Conservation (phyloP, 2,329 filamentous ascomycete genomes). For the Xylariaceae sp. region DNA sequence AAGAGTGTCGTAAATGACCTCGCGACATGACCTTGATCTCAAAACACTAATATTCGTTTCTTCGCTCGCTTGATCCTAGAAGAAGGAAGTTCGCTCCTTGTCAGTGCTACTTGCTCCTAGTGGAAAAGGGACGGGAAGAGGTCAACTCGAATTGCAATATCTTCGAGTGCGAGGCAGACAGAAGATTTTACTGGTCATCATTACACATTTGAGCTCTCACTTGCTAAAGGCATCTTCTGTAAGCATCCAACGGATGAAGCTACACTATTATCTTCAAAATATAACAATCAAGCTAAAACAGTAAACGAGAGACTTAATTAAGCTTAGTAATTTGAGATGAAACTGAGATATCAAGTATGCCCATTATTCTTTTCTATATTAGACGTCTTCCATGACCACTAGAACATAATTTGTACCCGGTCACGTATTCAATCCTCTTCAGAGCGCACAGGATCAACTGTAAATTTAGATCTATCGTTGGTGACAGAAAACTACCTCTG, state of each 20-base stretch:
- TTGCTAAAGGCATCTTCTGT: background rate
- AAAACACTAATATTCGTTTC: background rate
- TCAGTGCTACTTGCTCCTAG: background rate
- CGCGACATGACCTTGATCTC: background rate
- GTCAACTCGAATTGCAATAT: background rate
- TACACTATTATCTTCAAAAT: background rate
- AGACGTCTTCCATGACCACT: too few species aligned
- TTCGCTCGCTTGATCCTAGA: background rate
- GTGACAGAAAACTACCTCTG: too few species aligned
- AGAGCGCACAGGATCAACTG: too few species aligned
- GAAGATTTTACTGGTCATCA: background rate
- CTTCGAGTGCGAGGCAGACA: background rate
- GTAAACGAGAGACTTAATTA: background rate
- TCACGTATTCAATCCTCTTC: too few species aligned
- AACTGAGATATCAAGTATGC: too few species aligned
- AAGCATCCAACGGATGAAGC: background rate
- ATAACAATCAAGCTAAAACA: background rate
- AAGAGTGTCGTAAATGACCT: constrained; percentile 4
- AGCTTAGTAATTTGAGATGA: background rate
- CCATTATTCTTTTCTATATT: background rate
- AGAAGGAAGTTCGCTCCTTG: too few species aligned
- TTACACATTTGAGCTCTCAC: background rate
- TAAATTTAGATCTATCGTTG: too few species aligned
- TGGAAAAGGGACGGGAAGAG: background rate
- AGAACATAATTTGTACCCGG: too few species aligned